Base-by-base conservation (phyloP, 108 stramenopile species). In the Licmophora abbreviata region DNA sequence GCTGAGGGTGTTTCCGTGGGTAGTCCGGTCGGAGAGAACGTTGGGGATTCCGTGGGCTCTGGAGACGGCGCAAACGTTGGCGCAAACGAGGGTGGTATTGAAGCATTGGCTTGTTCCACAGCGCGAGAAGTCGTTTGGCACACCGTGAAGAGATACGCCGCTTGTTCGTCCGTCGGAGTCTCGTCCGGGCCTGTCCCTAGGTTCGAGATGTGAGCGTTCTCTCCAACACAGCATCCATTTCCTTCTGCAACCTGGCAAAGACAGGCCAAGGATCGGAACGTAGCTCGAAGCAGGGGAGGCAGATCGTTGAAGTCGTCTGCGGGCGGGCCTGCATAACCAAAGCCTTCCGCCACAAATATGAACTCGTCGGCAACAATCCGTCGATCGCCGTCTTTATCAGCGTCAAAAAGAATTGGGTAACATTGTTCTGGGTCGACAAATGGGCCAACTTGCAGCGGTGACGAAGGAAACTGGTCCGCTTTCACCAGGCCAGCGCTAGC, bases 251-350 rank as follows among this genome's bases (percentile, higher is more conserved):
- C 5, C 30, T 65, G 41, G 59, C 77, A 79, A 23, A 79, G 41
- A 48, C 73, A 79, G 11, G 72, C 47, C 58, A 71, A 35, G 18
- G 42, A 44, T 0, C 54, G 22, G 47, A 79, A 74, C 44, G 52
- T 63, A 21, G 48, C 41, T 41, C 38, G 23, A 59, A 51, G 41
- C 41, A 61, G 59, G 0, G 60, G 44, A 10, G 71, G 61, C 51
- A 77, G 44, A 12, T 69, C 60, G 2, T 52, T 29, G 30, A 55
- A 68, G 34, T 8, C n/a, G 47, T 35, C 42, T 0, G 43, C 35
- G 9, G 61, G n/a, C 29, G 61, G 62, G 11, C 56, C 72, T 27
- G 32, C 5, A 23, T 71, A 68, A 25, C 64, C 71, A 36, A 57
- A 33, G 14, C 51, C 15, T 48, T 69, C 53, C 25, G 55, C 50